Base-by-base conservation (phyloP, 2,329 filamentous ascomycete genomes). In the Pseudophaeomoniella oleicola region DNA sequence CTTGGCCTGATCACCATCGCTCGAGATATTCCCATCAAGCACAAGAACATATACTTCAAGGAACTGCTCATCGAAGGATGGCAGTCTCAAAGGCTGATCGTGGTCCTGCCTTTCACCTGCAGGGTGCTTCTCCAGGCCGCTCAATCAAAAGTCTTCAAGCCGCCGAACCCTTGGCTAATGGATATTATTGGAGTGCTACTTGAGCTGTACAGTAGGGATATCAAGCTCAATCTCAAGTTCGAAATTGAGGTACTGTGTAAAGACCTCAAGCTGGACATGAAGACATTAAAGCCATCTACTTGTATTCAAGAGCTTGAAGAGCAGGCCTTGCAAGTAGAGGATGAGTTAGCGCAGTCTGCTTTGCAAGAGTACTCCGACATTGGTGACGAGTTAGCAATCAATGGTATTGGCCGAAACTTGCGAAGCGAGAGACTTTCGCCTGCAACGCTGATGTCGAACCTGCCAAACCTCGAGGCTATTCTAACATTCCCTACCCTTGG, bases 181-280 rank as follows among this genome's bases (percentile, higher is more conserved):
- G 90, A 98, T 50, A 90, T 98, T 37, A 75, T 98, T 38, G 75
- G 83, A 44, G 67, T 96, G 5, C 69, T 98, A 22, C 83, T 94
- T 49, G 92, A 98, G 52, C 69, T 98, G 3, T 98, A 98, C 51
- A 81, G 94, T 51, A 81, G 82, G 50, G 88, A 94, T 48, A 66
- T 98, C 38, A 96, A 96, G 56, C 72, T 98, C 27, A 96, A 96
- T 47, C 77, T 94, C 36, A 98, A 96, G 50, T 98, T 98, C 49
- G 90, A 98, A 57, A 96, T 98, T 39, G 90, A 98, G 58, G 87
- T 98, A 16, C 70, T 98, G 16, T 98, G 87, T 66, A 92, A 92
- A 54, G 87, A 87, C 10, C 66, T 98, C 12, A 80, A 79, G 37
- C 67, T 96, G n/a, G 86, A 96, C 43, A 81, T 94, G 58, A 94